Base-by-base conservation (phyloP, 2,329 filamentous ascomycete genomes). In the Alternaria hordeiaustralica region DNA sequence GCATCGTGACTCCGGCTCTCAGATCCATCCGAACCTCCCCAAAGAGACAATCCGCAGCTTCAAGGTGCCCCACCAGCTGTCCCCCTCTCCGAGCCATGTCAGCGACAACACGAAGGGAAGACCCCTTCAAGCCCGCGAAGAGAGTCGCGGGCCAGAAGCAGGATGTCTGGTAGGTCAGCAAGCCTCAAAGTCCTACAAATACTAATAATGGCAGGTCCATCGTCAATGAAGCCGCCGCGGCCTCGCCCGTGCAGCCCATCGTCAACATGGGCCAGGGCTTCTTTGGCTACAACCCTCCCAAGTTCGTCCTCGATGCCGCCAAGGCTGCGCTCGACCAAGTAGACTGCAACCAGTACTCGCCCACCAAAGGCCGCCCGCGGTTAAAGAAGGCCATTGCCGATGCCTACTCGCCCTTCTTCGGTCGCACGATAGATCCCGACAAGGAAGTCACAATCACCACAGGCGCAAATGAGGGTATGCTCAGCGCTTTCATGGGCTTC, bases 311-410 rank as follows among this genome's bases (percentile, higher is more conserved):
- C 68, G 88, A 97, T 72, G 96, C 96, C 45, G 96, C 96, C 55
- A 98, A 97, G 82, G 85, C 90, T 43, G 94, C 95, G 43, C 87
- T 99, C 55, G 91, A 97, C 76, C 87, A 89, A 55, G 95, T 99
- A 21, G 96, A 98, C 71, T 97, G 95, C 87, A 99, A 99, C 81
- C 96, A 99, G 85, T 99, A 99, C 86, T 95, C 94, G 21, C 96
- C 94, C 3, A 97, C 96, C 20, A 96, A 94, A 86, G 96, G 96
- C 64, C 90, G 95, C 7, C 95, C 96, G 45, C 88, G 95, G 59
- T 86, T 99, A 76, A 95, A 91, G 86, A 93, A 98, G 84, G 96
- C 96, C 55, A 90, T 99, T 74, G 92, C 96, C 3, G 89, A 97
- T 74, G 92, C 96, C 21, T 99, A 99, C 83, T 92, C 93, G 13